Conservation (phyloP, 2,329 filamentous ascomycete genomes). For the Keithomyces neogunnii region DNA sequence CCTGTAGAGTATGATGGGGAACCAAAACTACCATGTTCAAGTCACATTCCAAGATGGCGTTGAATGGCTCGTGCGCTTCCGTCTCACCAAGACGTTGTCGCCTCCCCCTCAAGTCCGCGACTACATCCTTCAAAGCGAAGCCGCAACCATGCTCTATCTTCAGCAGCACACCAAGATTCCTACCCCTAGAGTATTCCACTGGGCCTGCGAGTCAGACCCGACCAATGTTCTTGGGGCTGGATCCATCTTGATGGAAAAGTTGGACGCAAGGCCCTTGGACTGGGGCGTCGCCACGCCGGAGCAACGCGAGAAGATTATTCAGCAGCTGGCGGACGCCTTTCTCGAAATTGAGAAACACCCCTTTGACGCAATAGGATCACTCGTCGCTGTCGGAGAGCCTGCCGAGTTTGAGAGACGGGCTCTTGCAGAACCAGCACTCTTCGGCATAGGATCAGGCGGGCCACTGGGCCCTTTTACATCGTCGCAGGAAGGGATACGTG, state of each 20-base stretch:
- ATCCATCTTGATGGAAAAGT: constrained; percentile 34
- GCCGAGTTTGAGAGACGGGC: constrained; percentile 7
- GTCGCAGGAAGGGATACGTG: constrained; percentile 11
- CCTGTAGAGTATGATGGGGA: constrained; percentile 17
- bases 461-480: constrained; percentile 16
- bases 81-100: constrained; percentile 10
- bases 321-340: constrained; percentile 22
- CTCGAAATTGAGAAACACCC: constrained; percentile 23
- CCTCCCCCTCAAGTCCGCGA: constrained; percentile 14
- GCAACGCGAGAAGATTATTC: constrained; percentile 22
- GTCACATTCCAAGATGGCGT: constrained; percentile 19
- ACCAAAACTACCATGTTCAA: constrained; percentile 18
- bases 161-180: constrained; percentile 18
- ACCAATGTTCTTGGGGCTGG: constrained; percentile 24
- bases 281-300: constrained; percentile 20
- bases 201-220: constrained; percentile 20
- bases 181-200: constrained; percentile 24
- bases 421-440: constrained; percentile 11
- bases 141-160: constrained; percentile 16
- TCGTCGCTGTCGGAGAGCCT: constrained; percentile 1
- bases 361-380: constrained; percentile 19
- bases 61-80: constrained; percentile 17
- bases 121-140: constrained; percentile 19
- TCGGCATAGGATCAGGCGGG: constrained; percentile 7
- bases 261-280: constrained; percentile 23